Conservation (phyloP, 208 protist genomes). For the Tritrichomonas musculus region DNA sequence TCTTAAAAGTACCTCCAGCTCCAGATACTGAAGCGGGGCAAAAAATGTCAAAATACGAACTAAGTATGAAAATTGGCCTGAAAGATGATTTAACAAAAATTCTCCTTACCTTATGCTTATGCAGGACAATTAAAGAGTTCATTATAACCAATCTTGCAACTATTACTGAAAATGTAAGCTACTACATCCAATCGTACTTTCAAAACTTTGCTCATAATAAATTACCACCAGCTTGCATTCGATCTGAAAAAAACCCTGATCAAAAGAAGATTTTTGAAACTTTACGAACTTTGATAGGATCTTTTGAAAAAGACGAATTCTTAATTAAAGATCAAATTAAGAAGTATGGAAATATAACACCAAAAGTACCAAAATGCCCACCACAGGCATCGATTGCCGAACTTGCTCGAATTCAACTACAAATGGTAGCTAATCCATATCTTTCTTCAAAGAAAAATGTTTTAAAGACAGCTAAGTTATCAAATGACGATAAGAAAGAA, state of each 20-base stretch:
- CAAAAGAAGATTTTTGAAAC: neutral
- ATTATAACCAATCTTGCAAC: neutral
- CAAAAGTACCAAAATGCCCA: neutral
- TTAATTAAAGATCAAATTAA: neutral
- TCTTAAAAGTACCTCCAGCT: neutral
- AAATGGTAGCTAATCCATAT: neutral
- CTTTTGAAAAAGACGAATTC: neutral
- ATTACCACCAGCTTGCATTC: neutral
- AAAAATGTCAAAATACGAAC: neutral
- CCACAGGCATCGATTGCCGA: neutral
- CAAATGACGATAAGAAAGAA: neutral
- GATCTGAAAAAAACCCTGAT: neutral
- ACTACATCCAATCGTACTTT: neutral
- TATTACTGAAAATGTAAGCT: neutral
- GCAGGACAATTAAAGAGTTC: neutral
- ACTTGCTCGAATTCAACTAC: neutral
- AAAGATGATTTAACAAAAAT: neutral
- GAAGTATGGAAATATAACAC: neutral
- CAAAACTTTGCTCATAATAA: constrained; percentile 8
- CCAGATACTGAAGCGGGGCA: neutral
- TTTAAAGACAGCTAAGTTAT: neutral
- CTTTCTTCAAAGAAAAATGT: neutral
- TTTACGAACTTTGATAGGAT: neutral
- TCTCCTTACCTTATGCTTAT: neutral
- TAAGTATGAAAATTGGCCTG: neutral